Conservation (phyloP, 768 basidiomycete species). For the Tulasnella sp. region DNA sequence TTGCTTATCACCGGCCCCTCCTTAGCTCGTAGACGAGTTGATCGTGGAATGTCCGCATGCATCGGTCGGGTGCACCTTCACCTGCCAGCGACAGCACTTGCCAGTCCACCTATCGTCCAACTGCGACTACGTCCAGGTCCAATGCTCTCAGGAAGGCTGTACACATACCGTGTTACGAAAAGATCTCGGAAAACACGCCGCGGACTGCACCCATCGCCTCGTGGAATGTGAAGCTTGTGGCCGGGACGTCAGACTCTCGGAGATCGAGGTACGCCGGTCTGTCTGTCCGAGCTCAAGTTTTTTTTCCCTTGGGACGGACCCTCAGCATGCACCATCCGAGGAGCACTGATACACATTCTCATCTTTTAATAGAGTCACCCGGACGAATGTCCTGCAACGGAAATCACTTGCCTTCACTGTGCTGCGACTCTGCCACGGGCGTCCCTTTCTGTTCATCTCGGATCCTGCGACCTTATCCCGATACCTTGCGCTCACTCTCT, state of each 20-base stretch:
- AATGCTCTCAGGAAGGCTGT: slow-evolving; percentile 46
- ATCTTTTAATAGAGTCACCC: slow-evolving; percentile 34
- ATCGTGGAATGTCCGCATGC: slow-evolving; percentile 61
- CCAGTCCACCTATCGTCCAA: slow-evolving; percentile 51
- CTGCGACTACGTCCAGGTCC: slow-evolving; percentile 51
- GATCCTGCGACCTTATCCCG: slow-evolving; percentile 35
- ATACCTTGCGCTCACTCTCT: slow-evolving; percentile 41
- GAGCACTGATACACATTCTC: neutral
- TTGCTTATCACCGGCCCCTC: neutral
- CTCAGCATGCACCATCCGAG: neutral
- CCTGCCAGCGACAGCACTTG: slow-evolving; percentile 61
- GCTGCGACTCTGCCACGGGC: slow-evolving; percentile 33
- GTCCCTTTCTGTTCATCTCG: slow-evolving; percentile 32
- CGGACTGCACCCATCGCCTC: slow-evolving; percentile 31
- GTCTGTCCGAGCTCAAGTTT: too few relatives aligned
- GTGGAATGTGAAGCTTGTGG: slow-evolving; percentile 39
- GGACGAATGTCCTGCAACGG: slow-evolving; percentile 34
- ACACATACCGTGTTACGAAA: slow-evolving; percentile 38
- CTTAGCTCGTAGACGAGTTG: slow-evolving; percentile 76
- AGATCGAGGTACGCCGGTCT: slow-evolving; percentile 34
- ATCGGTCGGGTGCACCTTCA: slow-evolving; percentile 50
- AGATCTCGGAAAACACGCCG: slow-evolving; percentile 40
- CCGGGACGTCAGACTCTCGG: slow-evolving; percentile 30
- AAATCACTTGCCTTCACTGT: slow-evolving; percentile 39
- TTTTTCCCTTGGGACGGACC: neutral